phyloP scores from a whole-genome alignment of 768 basidiomycete species.

The Boletus huronensis region DNA sequence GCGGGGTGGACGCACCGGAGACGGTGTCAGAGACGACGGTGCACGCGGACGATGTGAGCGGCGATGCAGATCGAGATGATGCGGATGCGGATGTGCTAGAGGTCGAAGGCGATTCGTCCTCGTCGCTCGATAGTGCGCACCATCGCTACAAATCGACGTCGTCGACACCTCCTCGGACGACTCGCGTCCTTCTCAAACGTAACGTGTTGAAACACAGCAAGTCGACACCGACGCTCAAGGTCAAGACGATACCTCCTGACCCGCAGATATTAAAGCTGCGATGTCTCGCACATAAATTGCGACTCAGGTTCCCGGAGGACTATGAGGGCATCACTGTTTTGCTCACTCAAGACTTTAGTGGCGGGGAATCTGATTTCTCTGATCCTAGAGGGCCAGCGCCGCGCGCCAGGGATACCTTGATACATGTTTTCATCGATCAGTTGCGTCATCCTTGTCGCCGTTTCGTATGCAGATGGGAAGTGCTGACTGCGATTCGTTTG shows the following conservation, averaged over 20 bases:
- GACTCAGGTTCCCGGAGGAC: conserved; percentile 55
- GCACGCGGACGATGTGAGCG: conserved; percentile 22
- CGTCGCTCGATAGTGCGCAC: conserved; percentile 23
- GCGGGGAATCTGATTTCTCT: conserved; percentile 34
- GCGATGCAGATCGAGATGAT: conserved; percentile 28
- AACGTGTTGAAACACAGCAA: conserved; percentile 38
- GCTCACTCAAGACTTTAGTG: conserved; percentile 35
- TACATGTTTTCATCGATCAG: conserved; percentile 47
- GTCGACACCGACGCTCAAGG: conserved; percentile 46
- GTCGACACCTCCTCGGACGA: conserved; percentile 31
- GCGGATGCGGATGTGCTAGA: conserved; percentile 10
- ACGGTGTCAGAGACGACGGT: conserved; percentile 22
- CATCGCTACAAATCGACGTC: conserved; percentile 25
- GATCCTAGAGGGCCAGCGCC: conserved; percentile 35
- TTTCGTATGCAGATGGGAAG: background rate
- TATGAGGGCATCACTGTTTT: conserved; percentile 30
- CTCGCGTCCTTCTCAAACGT: conserved; percentile 21
- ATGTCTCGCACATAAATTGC: conserved; percentile 52
- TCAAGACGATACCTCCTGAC: conserved; percentile 41
- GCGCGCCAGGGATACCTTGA: conserved; percentile 29
- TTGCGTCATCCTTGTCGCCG: conserved; percentile 23
- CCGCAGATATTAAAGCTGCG: conserved; percentile 49
- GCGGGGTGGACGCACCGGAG: conserved; percentile 20
- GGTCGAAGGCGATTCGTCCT: conserved; percentile 27
- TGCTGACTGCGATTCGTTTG: conserved; percentile 6